phyloP scores from a whole-genome alignment of 2,329 filamentous ascomycete genomes.

The Lomentospora prolificans region DNA sequence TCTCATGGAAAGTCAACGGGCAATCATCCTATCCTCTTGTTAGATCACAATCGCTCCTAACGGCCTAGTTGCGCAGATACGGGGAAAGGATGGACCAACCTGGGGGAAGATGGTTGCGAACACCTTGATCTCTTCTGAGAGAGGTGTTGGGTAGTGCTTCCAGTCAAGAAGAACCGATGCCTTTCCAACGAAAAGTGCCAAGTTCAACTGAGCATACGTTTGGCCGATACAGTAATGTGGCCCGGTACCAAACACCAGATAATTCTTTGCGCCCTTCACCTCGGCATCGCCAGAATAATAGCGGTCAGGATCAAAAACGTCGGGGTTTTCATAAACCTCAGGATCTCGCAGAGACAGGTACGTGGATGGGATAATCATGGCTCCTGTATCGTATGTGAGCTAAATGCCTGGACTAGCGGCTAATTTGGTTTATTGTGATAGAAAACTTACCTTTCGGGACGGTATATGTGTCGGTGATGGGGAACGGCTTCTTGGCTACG shows the following conservation, averaged over 20 bases:
- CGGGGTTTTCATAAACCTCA: slow-evolving; percentile 83
- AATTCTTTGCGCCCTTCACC: slow-evolving; percentile 82
- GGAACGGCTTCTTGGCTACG: slow-evolving; percentile 88
- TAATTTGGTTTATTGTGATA: too few species aligned
- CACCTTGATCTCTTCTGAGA: slow-evolving; percentile 91
- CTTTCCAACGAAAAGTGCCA: slow-evolving; percentile 85
- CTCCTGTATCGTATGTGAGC: slow-evolving; percentile 36
- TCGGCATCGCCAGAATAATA: slow-evolving; percentile 88
- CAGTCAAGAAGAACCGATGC: slow-evolving; percentile 80
- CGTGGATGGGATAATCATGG: slow-evolving; percentile 89
- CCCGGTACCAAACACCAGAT: slow-evolving; percentile 88
- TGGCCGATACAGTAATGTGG: slow-evolving; percentile 96
- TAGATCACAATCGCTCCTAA: slow-evolving; percentile 7
- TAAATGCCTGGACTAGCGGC: too few species aligned
- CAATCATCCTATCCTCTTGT: slow-evolving; percentile 60
- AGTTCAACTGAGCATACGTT: slow-evolving; percentile 78
- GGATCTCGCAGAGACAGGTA: slow-evolving; percentile 88
- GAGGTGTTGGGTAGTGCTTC: slow-evolving; percentile 74
- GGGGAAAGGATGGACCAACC: slow-evolving; percentile 43
- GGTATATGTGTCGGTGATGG: slow-evolving; percentile 79
- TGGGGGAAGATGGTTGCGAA: slow-evolving; percentile 97
- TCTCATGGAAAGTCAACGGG: slow-evolving; percentile 59
- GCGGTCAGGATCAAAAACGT: slow-evolving; percentile 80
- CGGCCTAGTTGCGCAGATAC: background rate
- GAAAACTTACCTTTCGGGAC: slow-evolving; percentile 69